These are phyloP conservation scores for Aspergillus tanneri DNA, from an alignment of 2,329 filamentous ascomycete species.

Conservation along the genomic window DNA sequence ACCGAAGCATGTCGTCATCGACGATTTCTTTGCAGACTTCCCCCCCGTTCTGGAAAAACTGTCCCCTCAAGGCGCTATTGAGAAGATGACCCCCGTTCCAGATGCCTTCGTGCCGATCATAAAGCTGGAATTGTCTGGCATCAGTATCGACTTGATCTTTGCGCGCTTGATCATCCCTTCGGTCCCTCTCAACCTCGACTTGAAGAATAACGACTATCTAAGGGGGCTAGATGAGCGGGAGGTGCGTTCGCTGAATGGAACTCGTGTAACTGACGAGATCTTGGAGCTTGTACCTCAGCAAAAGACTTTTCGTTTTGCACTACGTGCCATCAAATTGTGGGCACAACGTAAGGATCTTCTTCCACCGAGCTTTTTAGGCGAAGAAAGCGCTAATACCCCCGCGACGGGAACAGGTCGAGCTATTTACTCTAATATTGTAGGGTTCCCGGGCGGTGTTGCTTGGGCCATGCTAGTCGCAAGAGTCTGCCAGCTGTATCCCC, in stretches of 20 bases:
- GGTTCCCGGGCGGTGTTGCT: conserved; percentile 92
- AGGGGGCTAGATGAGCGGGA: conserved; percentile 84
- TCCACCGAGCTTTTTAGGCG: background rate
- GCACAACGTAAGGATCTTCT: conserved; percentile 61
- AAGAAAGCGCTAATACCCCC: conserved; percentile 1
- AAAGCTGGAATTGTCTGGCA: conserved; percentile 86
- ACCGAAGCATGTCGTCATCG: conserved; percentile 81
- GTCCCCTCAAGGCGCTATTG: conserved; percentile 74
- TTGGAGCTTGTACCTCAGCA: conserved; percentile 82
- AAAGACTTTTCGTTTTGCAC: conserved; percentile 82
- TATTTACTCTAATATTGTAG: conserved; percentile 94
- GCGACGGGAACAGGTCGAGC: conserved; percentile 58
- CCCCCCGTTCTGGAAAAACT: conserved; percentile 75
- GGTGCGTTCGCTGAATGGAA: conserved; percentile 87
- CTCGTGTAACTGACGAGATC: conserved; percentile 91
- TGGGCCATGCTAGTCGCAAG: conserved; percentile 98
- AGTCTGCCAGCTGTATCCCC: conserved; percentile 93
- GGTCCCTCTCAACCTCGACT: conserved; percentile 68
- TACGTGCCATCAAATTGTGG: conserved; percentile 95
- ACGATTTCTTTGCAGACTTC: conserved; percentile 90
- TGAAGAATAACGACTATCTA: conserved; percentile 81
- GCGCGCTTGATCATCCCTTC: conserved; percentile 71
- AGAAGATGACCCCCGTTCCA: conserved; percentile 78
- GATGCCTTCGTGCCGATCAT: conserved; percentile 97
- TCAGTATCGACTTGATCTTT: conserved; percentile 94